Evolutionary conservation across 1,284 basidiomycete species (phyloP).

Genomic region (Agroathelia rolfsii): DNA sequence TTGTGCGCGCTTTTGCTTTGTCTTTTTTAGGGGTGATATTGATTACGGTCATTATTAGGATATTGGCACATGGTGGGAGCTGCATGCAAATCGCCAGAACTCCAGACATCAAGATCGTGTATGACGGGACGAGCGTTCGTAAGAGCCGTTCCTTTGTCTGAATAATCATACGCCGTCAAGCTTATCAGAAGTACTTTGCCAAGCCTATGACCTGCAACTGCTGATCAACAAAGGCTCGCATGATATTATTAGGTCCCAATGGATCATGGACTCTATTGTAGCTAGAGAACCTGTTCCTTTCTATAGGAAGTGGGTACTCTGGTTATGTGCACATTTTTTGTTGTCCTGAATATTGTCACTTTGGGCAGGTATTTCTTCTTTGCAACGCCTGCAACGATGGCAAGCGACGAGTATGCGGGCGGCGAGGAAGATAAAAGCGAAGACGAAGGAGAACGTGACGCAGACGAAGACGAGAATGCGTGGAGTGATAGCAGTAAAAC

Average conservation of each 20-base stretch:
- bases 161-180: conserved; percentile 3
- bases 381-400: conserved; percentile 34
- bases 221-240: conserved; percentile 52
- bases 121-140: conserved; percentile 59
- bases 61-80: conserved; percentile 69
- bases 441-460: conserved; percentile 20
- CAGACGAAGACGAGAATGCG: conserved; percentile 33
- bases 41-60: too few species aligned
- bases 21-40: conserved; percentile 3
- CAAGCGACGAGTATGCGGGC: conserved; percentile 21
- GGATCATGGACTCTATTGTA: conserved; percentile 73
- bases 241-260: conserved; percentile 71
- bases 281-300: conserved; percentile 47
- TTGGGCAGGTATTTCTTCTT: conserved; percentile 63
- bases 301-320: conserved; percentile 46
- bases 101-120: conserved; percentile 43
- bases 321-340: conserved; percentile 1
- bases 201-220: conserved; percentile 60
- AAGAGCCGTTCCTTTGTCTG: conserved; percentile 14
- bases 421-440: conserved; percentile 22
- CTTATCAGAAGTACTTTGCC: too few species aligned
- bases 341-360: conserved; percentile 1
- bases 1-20: conserved; percentile 31
- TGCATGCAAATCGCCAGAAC: conserved; percentile 55
- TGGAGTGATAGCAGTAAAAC: too few species aligned